Evolutionary conservation across 306 rosid species (phyloP), one percentile per base, ranked within the genome.

Genomic region (Ormosia semicastrata): DNA sequence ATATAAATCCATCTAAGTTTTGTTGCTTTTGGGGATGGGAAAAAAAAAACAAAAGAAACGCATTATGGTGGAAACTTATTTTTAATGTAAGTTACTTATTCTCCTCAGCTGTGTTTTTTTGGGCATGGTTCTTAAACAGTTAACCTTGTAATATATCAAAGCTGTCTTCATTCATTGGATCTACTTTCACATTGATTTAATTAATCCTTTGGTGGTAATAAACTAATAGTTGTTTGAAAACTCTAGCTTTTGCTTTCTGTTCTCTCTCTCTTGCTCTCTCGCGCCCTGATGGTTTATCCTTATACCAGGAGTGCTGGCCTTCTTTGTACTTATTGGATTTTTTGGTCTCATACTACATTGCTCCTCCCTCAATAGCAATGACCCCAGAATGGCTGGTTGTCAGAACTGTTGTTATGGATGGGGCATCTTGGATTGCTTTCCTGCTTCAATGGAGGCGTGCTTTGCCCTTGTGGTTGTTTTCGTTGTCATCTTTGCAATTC

Each of bases 401-500:
- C 99, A 96, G 79, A 96, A 96, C 86, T 96, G 99, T 85, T 96
- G 99, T 80, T 96, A 96, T 53, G 99, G 99, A 15, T 96, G 98
- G 98, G 99, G 99, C 78, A 92, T 96, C 66, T 85, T 96, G 89
- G 99, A 96, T 86, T 96, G 99, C 89, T 96, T 96, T 81, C 99
- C 99, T 6, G 99, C 97, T n/a, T 96, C 99, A 36, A 92, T 96
- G 99, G 99, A 96, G 84, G 99, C 98, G 3, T 96, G 99, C 87
- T 96, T 96, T 83, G 97, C 97, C 49, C 86, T 96, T 30, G 94
- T 96, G 70, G 79, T 96, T 53, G 98, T 96, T 80, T 96, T 96
- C 7, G 97, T 96, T 12, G 92, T 96, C 70, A 92, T 96, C 86
- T 96, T 96, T 87, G 99, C 97, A 29, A 96, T 96, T 85, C 98